Percentiles rank a stretch among this genome's conserved stretches.
These are phyloP conservation scores for Fusarium citri DNA, from an alignment of 2,329 filamentous ascomycete genomes.

Conservation along the genomic window DNA sequence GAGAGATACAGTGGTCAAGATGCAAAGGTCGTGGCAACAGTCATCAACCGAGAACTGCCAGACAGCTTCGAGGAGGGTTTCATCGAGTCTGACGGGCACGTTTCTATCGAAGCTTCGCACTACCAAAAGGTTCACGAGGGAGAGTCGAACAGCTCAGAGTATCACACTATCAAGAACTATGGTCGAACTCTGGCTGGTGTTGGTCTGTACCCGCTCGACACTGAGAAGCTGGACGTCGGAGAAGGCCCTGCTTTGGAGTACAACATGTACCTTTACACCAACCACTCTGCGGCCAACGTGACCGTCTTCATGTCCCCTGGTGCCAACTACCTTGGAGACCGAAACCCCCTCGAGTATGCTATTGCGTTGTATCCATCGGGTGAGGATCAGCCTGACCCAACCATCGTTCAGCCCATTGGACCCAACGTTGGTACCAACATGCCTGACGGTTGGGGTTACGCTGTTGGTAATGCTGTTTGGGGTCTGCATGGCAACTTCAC, in stretches of 20 bases:
- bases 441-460: conserved; percentile 34
- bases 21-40: conserved; percentile 65
- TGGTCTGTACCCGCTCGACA: conserved; percentile 64
- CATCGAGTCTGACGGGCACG: conserved; percentile 69
- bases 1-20: conserved; percentile 54
- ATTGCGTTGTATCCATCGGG: conserved; percentile 59
- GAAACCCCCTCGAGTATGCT: conserved; percentile 63
- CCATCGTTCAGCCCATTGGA: conserved; percentile 21
- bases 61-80: conserved; percentile 67
- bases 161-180: conserved; percentile 64
- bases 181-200: conserved; percentile 70
- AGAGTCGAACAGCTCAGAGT: conserved; percentile 52
- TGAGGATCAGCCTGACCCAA: conserved; percentile 23
- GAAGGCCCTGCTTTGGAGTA: conserved; percentile 69
- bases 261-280: conserved; percentile 70
- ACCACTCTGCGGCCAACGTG: conserved; percentile 56
- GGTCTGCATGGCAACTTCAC: conserved; percentile 58
- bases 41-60: conserved; percentile 62
- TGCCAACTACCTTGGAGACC: conserved; percentile 64
- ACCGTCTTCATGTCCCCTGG: conserved; percentile 64
- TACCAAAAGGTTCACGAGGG: conserved; percentile 57
- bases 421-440: conserved; percentile 27
- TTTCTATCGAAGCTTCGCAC: conserved; percentile 67
- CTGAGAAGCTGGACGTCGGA: conserved; percentile 60
- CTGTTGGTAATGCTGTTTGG: conserved; percentile 60